Conservation (phyloP, 176 grass and related monocot species). For the Leersia perrieri region DNA sequence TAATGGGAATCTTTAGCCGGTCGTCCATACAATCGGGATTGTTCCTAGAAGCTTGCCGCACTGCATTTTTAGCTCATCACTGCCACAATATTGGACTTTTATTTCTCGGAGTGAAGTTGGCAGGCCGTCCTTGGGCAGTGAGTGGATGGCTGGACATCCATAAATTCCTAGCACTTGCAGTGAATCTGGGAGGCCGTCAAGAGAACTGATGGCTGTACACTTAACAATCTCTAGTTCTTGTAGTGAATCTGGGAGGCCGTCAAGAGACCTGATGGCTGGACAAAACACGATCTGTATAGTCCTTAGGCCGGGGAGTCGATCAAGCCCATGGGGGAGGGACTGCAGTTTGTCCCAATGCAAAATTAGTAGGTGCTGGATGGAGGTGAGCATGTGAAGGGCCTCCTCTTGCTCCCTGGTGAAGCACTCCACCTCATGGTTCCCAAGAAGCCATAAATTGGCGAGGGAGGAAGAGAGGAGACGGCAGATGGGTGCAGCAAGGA, state of each 20-base stretch:
- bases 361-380: not conserved
- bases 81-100: rapidly evolving
- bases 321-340: not conserved
- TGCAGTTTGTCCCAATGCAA: rapidly evolving
- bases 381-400: not conserved
- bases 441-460: no score
- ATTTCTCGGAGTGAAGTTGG: not conserved
- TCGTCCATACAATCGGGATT: not conserved
- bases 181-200: not conserved
- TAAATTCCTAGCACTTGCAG: rapidly evolving
- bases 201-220: not conserved
- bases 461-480: no score
- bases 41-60: not conserved
- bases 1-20: no score
- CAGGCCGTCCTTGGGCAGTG: not conserved
- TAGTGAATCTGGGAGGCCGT: no score
- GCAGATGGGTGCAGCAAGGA: no score
- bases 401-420: no score
- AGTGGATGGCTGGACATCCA: rapidly evolving
- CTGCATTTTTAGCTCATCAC: not conserved
- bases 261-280: not conserved
- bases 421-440: no score
- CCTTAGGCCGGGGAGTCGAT: not conserved
- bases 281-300: rapidly evolving
- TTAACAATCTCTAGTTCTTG: no score